Evolutionary conservation across 2,329 filamentous ascomycete genomes (phyloP).

Genomic region (Dactylella cylindrospora): DNA sequence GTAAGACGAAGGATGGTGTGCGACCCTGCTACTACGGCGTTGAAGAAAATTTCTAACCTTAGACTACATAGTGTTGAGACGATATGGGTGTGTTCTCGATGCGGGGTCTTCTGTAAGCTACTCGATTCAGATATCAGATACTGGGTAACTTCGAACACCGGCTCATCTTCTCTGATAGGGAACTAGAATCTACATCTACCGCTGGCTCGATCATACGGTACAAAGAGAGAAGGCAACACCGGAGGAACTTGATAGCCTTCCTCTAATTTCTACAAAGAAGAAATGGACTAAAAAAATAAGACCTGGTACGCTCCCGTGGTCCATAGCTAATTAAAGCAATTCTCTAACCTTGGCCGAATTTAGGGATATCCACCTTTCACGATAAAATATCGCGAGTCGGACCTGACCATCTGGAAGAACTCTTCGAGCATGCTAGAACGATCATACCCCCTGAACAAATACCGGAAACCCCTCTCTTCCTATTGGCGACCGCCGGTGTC

Average conservation of each 20-base stretch:
- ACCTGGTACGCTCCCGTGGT: conserved; percentile 62
- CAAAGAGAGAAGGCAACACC: conserved; percentile 64
- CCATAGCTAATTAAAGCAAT: neutral
- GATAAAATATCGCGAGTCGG: conserved; percentile 74
- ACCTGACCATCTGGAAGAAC: conserved; percentile 72
- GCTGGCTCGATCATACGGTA: conserved; percentile 77
- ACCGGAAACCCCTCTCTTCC: conserved; percentile 82
- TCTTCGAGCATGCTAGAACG: conserved; percentile 78
- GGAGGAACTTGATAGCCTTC: conserved; percentile 68
- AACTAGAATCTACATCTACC: conserved; percentile 90
- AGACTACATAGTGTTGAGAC: conserved; percentile 6
- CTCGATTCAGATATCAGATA: conserved; percentile 26
- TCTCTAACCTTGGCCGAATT: conserved; percentile 6
- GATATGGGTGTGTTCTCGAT: conserved; percentile 92
- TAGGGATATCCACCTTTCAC: conserved; percentile 82
- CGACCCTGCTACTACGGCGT: neutral
- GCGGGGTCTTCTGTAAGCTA: conserved; percentile 77
- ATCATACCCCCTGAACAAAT: conserved; percentile 76
- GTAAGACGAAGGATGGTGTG: conserved; percentile 24
- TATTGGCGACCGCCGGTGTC: conserved; percentile 95
- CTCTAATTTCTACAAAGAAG: conserved; percentile 78
- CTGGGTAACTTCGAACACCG: conserved; percentile 42
- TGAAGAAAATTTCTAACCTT: neutral
- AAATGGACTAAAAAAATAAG: conserved; percentile 91
- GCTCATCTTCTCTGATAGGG: conserved; percentile 55